Evolutionary conservation across 1,284 basidiomycete genomes (phyloP).

Genomic region (Chiua sp.): DNA sequence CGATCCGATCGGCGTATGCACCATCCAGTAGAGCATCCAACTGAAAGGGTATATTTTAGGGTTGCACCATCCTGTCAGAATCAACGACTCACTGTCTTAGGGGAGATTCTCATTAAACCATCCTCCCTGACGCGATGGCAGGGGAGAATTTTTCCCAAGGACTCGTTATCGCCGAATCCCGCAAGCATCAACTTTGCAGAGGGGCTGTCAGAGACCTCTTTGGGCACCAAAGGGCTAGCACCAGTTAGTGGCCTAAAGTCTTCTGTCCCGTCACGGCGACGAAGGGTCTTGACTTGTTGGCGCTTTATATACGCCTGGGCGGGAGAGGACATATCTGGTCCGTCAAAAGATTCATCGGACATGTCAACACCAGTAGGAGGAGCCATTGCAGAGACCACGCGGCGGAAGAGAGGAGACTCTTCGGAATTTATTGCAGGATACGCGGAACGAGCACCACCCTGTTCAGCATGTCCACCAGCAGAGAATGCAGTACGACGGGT

Average conservation of each 20-base stretch:
- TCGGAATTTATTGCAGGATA: constrained; percentile 43
- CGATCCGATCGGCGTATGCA: constrained; percentile 66
- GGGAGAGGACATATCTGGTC: constrained; percentile 72
- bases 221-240: constrained; percentile 52
- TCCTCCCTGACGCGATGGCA: constrained; percentile 95
- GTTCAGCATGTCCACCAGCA: constrained; percentile 57
- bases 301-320: constrained; percentile 78
- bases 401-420: constrained; percentile 50
- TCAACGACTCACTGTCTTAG: constrained; percentile 68
- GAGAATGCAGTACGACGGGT: constrained; percentile 70
- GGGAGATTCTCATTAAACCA: constrained; percentile 90
- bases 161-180: constrained; percentile 93
- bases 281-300: constrained; percentile 73
- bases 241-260: constrained; percentile 75
- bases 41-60: constrained; percentile 43
- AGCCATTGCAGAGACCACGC: constrained; percentile 77
- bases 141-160: constrained; percentile 91
- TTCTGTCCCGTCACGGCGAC: constrained; percentile 79
- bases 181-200: constrained; percentile 58
- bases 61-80: not conserved
- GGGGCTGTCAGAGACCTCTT: constrained; percentile 57
- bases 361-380: constrained; percentile 52
- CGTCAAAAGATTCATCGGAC: constrained; percentile 67
- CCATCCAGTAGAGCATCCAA: constrained; percentile 80
- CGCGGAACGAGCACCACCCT: constrained; percentile 46